Percentiles rank a stretch among this genome's conserved stretches.
phyloP scores from a whole-genome alignment of 2,329 filamentous ascomycete genomes.

The Beauveria bassiana region DNA sequence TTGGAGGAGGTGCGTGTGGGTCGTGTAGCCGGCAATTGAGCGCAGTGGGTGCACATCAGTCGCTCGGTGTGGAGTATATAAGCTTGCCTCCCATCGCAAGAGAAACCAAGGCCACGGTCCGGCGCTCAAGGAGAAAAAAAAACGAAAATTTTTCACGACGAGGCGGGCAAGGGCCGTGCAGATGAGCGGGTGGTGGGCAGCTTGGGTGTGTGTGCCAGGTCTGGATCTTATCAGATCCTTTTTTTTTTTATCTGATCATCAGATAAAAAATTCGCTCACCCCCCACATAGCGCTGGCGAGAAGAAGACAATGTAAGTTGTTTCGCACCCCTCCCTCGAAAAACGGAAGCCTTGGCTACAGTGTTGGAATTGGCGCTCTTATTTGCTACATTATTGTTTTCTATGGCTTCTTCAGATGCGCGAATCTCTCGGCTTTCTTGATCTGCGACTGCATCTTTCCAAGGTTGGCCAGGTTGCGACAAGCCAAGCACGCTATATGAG shows the following conservation, averaged over 20 bases:
- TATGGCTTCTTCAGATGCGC: no score
- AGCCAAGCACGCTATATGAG: neutral
- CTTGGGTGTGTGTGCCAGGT: neutral
- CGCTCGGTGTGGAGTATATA: constrained; percentile 3
- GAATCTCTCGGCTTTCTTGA: neutral
- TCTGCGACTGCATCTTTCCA: neutral
- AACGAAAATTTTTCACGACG: neutral
- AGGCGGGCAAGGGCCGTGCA: neutral
- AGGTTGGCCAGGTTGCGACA: no score
- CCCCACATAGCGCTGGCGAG: constrained; percentile 20
- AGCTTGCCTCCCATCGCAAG: neutral
- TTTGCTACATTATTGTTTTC: no score
- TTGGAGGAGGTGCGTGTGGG: constrained; percentile 1
- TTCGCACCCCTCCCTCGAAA: constrained; percentile 5
- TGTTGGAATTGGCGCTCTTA: neutral
- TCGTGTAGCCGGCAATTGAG: constrained; percentile 5
- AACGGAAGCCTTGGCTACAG: neutral
- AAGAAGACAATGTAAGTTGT: constrained; percentile 3
- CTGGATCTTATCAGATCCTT: constrained; percentile 34
- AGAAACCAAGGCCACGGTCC: neutral
- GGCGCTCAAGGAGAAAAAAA: neutral
- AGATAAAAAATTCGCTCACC: constrained; percentile 38
- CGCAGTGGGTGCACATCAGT: neutral
- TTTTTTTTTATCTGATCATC: constrained; percentile 46
- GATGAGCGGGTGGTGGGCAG: neutral